Percentiles rank a stretch among this genome's conserved stretches.
Conservation (phyloP, 1,284 basidiomycete species). For the Ustilago hordei region DNA sequence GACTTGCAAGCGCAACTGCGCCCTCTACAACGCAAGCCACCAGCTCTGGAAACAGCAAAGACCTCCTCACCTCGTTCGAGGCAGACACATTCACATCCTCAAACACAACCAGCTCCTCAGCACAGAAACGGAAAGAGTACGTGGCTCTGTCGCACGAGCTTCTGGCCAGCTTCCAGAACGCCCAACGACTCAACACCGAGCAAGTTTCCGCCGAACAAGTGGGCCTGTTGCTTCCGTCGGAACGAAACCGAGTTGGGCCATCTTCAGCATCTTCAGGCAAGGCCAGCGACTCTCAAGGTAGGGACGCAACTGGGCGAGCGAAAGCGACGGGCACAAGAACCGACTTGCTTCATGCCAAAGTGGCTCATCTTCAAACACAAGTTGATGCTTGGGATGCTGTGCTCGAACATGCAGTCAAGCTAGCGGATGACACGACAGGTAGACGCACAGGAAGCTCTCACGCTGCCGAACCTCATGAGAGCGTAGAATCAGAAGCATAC, state of each 20-base stretch:
- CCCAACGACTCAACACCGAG: conserved; percentile 32
- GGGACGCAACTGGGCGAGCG: background rate
- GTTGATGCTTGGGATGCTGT: conserved; percentile 32
- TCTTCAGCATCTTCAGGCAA: background rate
- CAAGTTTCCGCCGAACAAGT: conserved; percentile 26
- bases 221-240: conserved; percentile 30
- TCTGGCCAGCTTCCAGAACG: conserved; percentile 13
- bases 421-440: background rate
- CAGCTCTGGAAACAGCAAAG: background rate
- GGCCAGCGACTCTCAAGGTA: background rate
- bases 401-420: conserved; percentile 14
- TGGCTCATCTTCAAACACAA: conserved; percentile 32
- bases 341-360: conserved; percentile 42
- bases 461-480: background rate
- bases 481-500: background rate
- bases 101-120: background rate
- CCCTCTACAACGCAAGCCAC: conserved; percentile 1
- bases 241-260: conserved; percentile 10
- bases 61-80: conserved; percentile 16
- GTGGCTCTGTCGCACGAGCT: conserved; percentile 31
- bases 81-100: background rate
- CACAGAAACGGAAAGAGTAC: conserved; percentile 11
- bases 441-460: too few species aligned
- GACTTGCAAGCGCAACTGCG: conserved; percentile 2
- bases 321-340: conserved; percentile 16